phyloP scores from a whole-genome alignment of 192 early-diverging fungal species.

The Entomortierella parvispora region DNA sequence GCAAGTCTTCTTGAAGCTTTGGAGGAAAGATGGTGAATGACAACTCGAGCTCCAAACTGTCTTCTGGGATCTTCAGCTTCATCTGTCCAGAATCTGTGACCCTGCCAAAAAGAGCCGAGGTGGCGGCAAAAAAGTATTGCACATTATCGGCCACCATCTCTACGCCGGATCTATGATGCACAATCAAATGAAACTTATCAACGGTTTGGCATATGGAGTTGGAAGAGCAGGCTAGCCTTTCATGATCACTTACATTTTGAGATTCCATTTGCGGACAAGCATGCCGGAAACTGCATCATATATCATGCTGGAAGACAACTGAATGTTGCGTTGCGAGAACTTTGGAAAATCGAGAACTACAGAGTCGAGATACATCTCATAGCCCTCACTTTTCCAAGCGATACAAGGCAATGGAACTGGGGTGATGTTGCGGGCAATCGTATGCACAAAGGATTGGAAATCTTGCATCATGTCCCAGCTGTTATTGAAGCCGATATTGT shows the following conservation, averaged over 20 bases:
- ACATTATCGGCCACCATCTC: constrained; percentile 16
- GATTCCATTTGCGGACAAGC: constrained; percentile 15
- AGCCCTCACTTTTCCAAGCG: constrained; percentile 14
- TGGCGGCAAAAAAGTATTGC: constrained; percentile 5
- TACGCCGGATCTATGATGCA: constrained; percentile 6
- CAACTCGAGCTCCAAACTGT: constrained; percentile 27
- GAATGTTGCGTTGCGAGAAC: constrained; percentile 24
- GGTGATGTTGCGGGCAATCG: neutral
- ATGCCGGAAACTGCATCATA: constrained; percentile 15
- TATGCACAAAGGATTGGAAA: constrained; percentile 16
- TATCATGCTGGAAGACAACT: constrained; percentile 12
- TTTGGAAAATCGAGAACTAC: constrained; percentile 22
- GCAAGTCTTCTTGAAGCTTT: neutral
- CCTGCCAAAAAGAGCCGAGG: neutral
- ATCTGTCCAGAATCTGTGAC: constrained; percentile 25
- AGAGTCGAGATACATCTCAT: constrained; percentile 16
- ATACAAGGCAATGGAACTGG: constrained; percentile 30
- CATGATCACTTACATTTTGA: constrained; percentile 19
- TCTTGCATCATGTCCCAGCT: constrained; percentile 37
- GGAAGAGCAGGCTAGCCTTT: neutral
- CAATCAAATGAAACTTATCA: neutral
- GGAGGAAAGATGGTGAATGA: neutral
- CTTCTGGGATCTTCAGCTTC: constrained; percentile 16
- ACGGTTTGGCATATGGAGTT: neutral
- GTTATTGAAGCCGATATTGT: neutral